Percentiles rank a stretch among this genome's conserved stretches.
phyloP scores from a whole-genome alignment of 306 rosid genomes.

The Potentilla sterilis region DNA sequence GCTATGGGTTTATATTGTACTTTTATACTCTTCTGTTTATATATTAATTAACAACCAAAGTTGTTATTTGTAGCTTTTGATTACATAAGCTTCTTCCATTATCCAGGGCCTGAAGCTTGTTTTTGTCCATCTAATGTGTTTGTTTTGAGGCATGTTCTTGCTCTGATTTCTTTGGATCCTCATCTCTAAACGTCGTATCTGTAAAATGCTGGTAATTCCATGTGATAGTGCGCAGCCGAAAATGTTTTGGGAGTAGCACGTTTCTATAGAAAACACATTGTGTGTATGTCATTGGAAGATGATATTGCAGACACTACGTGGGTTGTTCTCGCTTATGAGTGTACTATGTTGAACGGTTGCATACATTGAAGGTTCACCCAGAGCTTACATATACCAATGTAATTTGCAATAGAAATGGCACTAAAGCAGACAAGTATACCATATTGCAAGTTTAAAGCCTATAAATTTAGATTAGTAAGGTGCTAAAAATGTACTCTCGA shows the following conservation, averaged over 20 bases:
- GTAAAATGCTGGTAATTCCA: not conserved
- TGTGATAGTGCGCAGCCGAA: not conserved
- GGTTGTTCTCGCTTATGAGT: not conserved
- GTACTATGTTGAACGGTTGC: not conserved
- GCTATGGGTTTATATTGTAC: not conserved
- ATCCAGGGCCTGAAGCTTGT: not conserved
- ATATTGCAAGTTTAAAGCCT: conserved; percentile 4
- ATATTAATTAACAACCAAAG: not conserved
- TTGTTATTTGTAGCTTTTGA: not conserved
- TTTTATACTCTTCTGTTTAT: not conserved
- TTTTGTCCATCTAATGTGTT: not conserved
- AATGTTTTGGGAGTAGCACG: not conserved
- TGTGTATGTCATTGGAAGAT: not conserved
- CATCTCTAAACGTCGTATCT: not conserved
- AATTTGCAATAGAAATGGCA: not conserved
- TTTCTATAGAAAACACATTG: not conserved
- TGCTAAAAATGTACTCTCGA: conserved; percentile 3
- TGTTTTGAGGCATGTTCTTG: not conserved
- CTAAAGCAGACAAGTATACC: not conserved
- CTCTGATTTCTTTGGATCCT: not conserved
- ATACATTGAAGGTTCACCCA: not conserved
- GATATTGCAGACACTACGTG: not conserved
- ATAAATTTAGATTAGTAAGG: conserved; percentile 28
- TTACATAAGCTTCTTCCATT: not conserved
- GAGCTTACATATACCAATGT: not conserved